Evolutionary conservation across 176 grass and related monocot species (phyloP).

Genomic region (Panicum miliaceum): DNA sequence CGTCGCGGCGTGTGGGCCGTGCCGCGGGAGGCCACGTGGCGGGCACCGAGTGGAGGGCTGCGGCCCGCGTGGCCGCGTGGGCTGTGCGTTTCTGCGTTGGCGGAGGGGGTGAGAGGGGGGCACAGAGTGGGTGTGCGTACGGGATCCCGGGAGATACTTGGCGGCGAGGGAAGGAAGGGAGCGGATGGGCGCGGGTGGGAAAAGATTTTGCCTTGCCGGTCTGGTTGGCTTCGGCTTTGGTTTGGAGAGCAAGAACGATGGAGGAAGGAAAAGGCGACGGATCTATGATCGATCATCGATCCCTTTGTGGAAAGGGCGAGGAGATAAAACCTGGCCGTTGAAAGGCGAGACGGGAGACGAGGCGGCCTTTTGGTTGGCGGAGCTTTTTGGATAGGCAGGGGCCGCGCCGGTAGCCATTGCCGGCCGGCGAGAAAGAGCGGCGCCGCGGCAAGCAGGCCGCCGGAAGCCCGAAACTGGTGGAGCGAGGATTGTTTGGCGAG

Average conservation of each 20-base stretch:
- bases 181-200: conserved; percentile 3
- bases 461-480: no score
- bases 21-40: neutral
- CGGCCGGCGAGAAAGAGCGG: no score
- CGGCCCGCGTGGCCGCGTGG: neutral
- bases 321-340: neutral
- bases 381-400: neutral
- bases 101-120: neutral
- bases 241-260: conserved; percentile 19
- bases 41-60: no score
- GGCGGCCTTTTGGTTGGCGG: no score
- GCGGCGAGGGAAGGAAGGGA: neutral
- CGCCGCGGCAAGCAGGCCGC: no score
- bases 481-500: no score
- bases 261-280: neutral
- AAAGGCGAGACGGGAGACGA: neutral
- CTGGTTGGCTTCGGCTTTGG: neutral
- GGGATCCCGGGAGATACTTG: conserved; percentile 38
- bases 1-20: neutral
- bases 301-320: neutral
- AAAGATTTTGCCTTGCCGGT: neutral
- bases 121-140: neutral
- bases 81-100: neutral
- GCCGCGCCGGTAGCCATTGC: no score
- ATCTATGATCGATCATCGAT: neutral